Conservation (phyloP, 345 rosid genomes). For the Stellera chamaejasme region DNA sequence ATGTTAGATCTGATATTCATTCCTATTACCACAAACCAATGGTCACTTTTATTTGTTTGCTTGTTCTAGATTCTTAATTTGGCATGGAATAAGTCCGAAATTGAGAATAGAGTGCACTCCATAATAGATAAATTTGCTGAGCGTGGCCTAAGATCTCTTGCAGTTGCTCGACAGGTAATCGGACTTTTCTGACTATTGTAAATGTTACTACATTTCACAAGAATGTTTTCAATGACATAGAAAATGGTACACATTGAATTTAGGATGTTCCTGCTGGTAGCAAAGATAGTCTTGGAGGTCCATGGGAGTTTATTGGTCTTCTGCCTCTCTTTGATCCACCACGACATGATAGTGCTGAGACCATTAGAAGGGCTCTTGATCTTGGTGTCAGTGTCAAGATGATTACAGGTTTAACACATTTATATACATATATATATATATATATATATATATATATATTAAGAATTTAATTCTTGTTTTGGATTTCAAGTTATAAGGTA, state of each 20-base stretch:
- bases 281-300: conserved; percentile 68
- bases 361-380: conserved; percentile 62
- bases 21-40: background rate
- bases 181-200: background rate
- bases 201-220: background rate
- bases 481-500: background rate
- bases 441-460: too few species aligned
- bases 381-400: conserved; percentile 73
- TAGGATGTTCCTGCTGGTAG: conserved; percentile 57
- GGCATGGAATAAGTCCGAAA: conserved; percentile 42
- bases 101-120: conserved; percentile 31
- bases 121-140: conserved; percentile 64
- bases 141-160: conserved; percentile 89
- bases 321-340: conserved; percentile 80
- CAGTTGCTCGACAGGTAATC: conserved; percentile 69
- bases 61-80: conserved; percentile 35
- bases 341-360: conserved; percentile 69
- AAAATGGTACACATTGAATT: background rate
- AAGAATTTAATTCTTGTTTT: too few species aligned
- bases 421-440: too few species aligned
- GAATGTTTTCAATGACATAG: background rate
- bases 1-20: background rate
- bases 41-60: too few species aligned
- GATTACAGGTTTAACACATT: conserved; percentile 45
- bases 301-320: conserved; percentile 89